A percentile compares a stretch with the other conserved stretches of the same genome.
These are phyloP conservation scores for Pyricularia sp. DNA, from an alignment of 2,329 filamentous ascomycete species.

Conservation along the genomic window DNA sequence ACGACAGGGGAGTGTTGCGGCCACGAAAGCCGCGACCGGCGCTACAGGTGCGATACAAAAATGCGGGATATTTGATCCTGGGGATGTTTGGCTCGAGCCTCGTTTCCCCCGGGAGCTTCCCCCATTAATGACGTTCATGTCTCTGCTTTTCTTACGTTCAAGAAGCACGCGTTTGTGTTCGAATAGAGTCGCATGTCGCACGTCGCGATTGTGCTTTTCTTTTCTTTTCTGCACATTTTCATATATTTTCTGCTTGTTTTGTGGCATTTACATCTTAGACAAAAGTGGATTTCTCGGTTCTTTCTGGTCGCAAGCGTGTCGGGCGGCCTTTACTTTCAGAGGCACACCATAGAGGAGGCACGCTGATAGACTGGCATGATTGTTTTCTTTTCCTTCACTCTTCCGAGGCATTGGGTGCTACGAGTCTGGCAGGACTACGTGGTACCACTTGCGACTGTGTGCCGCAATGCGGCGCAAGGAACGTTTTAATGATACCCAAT, in stretches of 20 bases:
- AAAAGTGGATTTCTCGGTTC: conserved; percentile 55
- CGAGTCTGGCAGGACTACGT: not conserved
- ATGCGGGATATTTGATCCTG: conserved; percentile 10
- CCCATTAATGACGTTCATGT: conserved; percentile 25
- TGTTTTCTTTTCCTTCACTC: conserved; percentile 4
- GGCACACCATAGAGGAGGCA: conserved; percentile 2
- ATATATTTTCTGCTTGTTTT: conserved; percentile 11
- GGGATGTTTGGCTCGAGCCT: not conserved
- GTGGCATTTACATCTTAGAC: conserved; percentile 37
- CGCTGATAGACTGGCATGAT: conserved; percentile 3
- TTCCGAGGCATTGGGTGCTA: not conserved
- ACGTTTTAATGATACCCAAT: conserved; percentile 2
- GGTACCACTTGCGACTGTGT: not conserved
- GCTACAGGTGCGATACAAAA: conserved; percentile 17
- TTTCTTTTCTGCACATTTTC: conserved; percentile 4
- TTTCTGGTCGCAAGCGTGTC: conserved; percentile 25
- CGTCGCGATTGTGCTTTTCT: conserved; percentile 3
- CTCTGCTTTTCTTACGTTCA: conserved; percentile 20
- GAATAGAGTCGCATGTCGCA: conserved; percentile 7
- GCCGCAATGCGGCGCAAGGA: not conserved
- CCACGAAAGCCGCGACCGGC: conserved; percentile 14
- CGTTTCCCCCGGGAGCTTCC: conserved; percentile 12
- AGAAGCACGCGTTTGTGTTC: conserved; percentile 11
- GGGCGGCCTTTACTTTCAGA: not conserved
- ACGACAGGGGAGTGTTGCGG: conserved; percentile 14